phyloP scores from a whole-genome alignment of 1,284 basidiomycete genomes.

The Phellinidium pouzarii region DNA sequence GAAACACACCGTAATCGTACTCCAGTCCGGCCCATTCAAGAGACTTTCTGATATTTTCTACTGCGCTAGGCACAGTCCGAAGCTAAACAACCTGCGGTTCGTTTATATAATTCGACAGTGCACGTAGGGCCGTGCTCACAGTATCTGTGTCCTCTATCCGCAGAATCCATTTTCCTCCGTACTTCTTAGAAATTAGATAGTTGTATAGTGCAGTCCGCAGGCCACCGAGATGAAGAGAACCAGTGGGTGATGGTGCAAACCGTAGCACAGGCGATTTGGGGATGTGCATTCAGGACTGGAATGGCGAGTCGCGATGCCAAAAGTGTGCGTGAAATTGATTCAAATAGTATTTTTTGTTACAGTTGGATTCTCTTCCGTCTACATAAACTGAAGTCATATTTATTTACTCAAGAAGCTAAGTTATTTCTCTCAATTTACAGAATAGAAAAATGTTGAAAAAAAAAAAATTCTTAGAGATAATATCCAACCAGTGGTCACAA shows the following conservation, averaged over 20 bases:
- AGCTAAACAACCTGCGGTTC: conserved; percentile 39
- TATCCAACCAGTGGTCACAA: no score
- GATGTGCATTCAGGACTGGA: no score
- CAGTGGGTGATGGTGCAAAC: conserved; percentile 97
- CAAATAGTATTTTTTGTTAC: no score
- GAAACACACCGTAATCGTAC: conserved; percentile 83
- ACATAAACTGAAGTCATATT: no score
- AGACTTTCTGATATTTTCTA: conserved; percentile 72
- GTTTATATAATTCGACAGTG: not conserved
- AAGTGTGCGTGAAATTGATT: no score
- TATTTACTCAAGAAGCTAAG: no score
- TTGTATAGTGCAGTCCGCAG: conserved; percentile 96
- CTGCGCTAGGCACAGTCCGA: conserved; percentile 75
- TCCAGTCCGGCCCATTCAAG: conserved; percentile 91
- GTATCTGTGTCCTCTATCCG: conserved; percentile 94
- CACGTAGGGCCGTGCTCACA: conserved; percentile 35
- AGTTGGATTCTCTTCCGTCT: no score
- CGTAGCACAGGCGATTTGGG: conserved; percentile 44
- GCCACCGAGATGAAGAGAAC: conserved; percentile 89
- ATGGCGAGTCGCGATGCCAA: no score
- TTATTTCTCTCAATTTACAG: no score
- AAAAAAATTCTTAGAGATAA: no score
- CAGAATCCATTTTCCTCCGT: conserved; percentile 83
- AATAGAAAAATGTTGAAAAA: no score
- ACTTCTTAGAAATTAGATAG: conserved; percentile 76